Evolutionary conservation across 345 rosid species (phyloP), one percentile per base, ranked within the genome.

Genomic region (Sapria himalayana): DNA sequence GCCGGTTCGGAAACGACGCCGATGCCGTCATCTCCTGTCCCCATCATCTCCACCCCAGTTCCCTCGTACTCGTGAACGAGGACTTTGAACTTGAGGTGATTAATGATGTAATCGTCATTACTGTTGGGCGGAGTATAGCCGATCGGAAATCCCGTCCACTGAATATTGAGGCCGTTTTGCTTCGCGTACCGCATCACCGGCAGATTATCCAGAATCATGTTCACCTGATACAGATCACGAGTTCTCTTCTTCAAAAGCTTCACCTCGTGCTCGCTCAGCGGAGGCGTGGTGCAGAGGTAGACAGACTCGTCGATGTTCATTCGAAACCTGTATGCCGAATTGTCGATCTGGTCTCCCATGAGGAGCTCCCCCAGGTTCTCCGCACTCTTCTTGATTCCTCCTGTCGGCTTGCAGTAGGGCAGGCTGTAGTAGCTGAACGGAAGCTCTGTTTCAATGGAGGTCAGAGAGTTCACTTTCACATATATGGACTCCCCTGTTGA

Each of bases 281-380:
- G 61, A 9, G 37, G 37, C 0, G 81, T 79, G 29, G 73, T 79
- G 43, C 92, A 79, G 22, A 79, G 74, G 56, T 61, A 79, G 37
- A 76, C 54, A 39, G 81, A 63, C 59, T 79, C 92, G 14, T 76
- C 76, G 10, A 58, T 41, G 49, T 76, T 75, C 74, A 79, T 79
- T 23, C 51, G 67, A 55, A 79, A 79, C 65, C 67, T 48, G 47
- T 79, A 79, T 3, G 92, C 76, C 2, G 92, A 75, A 70, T 79
- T 79, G 54, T 75, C 92, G 37, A 79, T 79, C 69, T 79, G 85
- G 69, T 79, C 92, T 46, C 92, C 92, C 85, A 79, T 73, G 17
- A 79, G 81, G 39, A 75, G 81, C 57, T 79, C 85, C 15, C 92
- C 92, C n/a, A 79, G 81, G 71, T 76, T 79, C 74, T 79, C 85